These are phyloP conservation scores for Ophiostoma novo-ulmi DNA, from an alignment of 2,329 filamentous ascomycete genomes.

Conservation along the genomic window DNA sequence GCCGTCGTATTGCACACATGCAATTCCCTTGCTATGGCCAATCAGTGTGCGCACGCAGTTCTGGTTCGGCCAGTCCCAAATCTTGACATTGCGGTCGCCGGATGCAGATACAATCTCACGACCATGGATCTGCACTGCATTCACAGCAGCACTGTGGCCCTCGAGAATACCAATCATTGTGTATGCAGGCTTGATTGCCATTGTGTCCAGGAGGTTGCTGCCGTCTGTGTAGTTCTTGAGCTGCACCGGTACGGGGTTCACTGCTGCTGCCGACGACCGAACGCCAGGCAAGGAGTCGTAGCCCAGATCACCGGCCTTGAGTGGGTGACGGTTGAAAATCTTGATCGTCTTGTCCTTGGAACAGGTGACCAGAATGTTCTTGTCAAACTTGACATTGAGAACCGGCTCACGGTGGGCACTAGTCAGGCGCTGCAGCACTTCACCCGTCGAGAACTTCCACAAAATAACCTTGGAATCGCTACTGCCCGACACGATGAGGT, in stretches of 20 bases:
- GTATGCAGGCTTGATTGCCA: conserved; percentile 59
- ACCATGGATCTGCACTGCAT: conserved; percentile 85
- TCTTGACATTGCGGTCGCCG: conserved; percentile 86
- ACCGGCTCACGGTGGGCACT: conserved; percentile 85
- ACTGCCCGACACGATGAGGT: conserved; percentile 91
- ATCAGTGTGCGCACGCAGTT: conserved; percentile 70
- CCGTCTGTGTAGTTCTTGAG: conserved; percentile 50
- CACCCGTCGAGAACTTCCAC: conserved; percentile 88
- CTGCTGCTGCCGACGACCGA: conserved; percentile 33
- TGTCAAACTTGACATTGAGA: conserved; percentile 87
- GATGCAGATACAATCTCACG: conserved; percentile 90
- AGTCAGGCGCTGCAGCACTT: conserved; percentile 69
- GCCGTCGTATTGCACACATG: conserved; percentile 94
- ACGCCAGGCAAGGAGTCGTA: conserved; percentile 38
- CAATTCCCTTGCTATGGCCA: conserved; percentile 91
- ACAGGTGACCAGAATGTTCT: conserved; percentile 86
- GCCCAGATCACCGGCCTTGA: conserved; percentile 57
- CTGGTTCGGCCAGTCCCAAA: conserved; percentile 86
- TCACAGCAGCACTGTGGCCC: conserved; percentile 87
- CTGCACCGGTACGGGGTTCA: conserved; percentile 50
- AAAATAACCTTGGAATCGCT: conserved; percentile 87
- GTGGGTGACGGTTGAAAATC: conserved; percentile 75
- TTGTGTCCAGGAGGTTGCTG: conserved; percentile 42
- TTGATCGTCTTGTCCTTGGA: conserved; percentile 98
- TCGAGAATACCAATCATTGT: conserved; percentile 72